Base-by-base conservation (phyloP, 2,329 filamentous ascomycete genomes). In the Pleurostoma richardsiae region DNA sequence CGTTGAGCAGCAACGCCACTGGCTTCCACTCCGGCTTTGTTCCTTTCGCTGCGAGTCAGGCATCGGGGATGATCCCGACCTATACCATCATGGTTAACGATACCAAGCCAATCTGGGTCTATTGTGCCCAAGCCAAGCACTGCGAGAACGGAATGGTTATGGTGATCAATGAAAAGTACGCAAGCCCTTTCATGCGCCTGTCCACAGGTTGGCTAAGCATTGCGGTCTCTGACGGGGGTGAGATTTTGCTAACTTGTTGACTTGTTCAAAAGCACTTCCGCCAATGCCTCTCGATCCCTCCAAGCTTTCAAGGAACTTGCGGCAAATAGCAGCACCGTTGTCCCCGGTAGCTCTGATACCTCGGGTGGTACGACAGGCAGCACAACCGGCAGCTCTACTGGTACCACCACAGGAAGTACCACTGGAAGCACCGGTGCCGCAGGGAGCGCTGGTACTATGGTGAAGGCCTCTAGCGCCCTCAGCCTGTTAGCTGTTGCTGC, bases 121-220 rank as follows among this genome's bases (percentile, higher is more conserved):
- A 86, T 75, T 92, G 88, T 69, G 82, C 81, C 30, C 84, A 90
- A 65, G 82, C 63, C 41, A 79, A 75, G 59, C 88, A 94, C 70
- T 94, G 88, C 67, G 79, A 90, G 65, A 69, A 62, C 42, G 86
- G 86, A 51, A 90, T 90, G 85, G 76, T 78, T 48, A 85, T 88
- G 71, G 85, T 88, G 30, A 83, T 90, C 61, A 90, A 91, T 66
- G 80, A 80, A 68, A 74, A 85, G 83, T 86, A 67, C 67, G 82
- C 67, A 26, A 26, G 19, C 4, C 33, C 4, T 6, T 4, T 10
- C 5, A 19, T 38, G 3, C 6, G 52, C 41, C 27, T 4, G n/a
- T 2, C 7, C 29, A 40, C 29, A 10, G n/a, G 2, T 7, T 27
- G 28, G 19, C 19, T 19, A 19, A 19, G 19, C 19, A 19, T 19